A percentile compares a stretch with the other conserved stretches of the same genome.
These are phyloP conservation scores for Penicillium crustosum DNA, from an alignment of 2,329 filamentous ascomycete genomes.

Conservation along the genomic window DNA sequence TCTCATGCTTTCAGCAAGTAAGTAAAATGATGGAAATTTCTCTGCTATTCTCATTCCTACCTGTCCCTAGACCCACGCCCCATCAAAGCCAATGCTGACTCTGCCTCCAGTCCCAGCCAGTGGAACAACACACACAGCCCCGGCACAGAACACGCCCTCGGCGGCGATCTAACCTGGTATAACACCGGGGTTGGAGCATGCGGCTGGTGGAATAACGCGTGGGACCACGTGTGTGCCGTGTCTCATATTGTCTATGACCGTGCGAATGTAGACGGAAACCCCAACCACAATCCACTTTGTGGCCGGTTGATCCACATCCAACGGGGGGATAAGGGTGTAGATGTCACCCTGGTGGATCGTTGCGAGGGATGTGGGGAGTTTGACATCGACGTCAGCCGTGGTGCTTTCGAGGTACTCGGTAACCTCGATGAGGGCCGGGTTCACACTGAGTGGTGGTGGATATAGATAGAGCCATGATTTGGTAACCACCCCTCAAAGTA, in stretches of 20 bases:
- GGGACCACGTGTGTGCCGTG: conserved; percentile 65
- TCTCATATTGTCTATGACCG: conserved; percentile 68
- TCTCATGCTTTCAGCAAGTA: not conserved
- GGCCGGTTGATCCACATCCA: conserved; percentile 64
- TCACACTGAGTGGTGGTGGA: conserved; percentile 52
- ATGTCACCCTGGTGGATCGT: conserved; percentile 67
- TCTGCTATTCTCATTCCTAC: not conserved
- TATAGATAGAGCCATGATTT: not conserved
- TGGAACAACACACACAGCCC: conserved; percentile 1
- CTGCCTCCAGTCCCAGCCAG: not conserved
- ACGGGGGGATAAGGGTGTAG: conserved; percentile 56
- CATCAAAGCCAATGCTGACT: not conserved
- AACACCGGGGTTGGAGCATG: conserved; percentile 67
- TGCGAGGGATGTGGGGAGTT: conserved; percentile 55
- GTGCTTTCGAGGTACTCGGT: conserved; percentile 51
- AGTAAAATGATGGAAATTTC: not conserved
- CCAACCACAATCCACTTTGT: conserved; percentile 68
- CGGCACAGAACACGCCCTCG: conserved; percentile 52
- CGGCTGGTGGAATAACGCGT: conserved; percentile 55
- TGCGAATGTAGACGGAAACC: conserved; percentile 51
- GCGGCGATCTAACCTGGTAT: conserved; percentile 70
- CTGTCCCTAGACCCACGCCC: not conserved
- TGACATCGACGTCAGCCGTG: conserved; percentile 52
- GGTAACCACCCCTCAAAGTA: no score
- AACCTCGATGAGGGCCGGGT: conserved; percentile 50